A percentile compares a stretch with the other conserved stretches of the same genome.
phyloP scores from a whole-genome alignment of 2,329 filamentous ascomycete genomes.

The Aspergillus sergii region DNA sequence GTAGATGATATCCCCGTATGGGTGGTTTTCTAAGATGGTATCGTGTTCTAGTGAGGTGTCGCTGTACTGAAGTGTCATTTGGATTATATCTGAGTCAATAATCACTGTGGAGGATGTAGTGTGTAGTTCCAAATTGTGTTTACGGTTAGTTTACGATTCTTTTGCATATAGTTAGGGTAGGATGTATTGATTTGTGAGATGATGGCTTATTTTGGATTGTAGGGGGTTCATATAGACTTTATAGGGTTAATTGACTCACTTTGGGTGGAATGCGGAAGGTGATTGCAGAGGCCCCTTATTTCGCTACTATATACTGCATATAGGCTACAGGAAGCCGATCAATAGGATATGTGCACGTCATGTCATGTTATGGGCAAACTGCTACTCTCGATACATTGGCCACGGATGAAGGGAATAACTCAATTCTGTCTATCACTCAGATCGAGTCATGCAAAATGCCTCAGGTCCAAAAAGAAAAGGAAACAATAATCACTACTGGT shows the following conservation, averaged over 20 bases:
- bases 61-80: too few relatives aligned
- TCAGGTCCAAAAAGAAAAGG: constrained; percentile 2
- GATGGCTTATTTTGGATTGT: too few relatives aligned
- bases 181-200: too few relatives aligned
- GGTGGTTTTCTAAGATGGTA: too few relatives aligned
- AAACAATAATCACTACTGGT: constrained; percentile 4
- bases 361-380: not conserved
- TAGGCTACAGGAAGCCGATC: not conserved
- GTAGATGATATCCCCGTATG: too few relatives aligned
- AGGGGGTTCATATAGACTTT: not conserved
- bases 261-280: not conserved
- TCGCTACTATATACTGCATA: not conserved
- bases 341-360: not conserved
- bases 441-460: constrained; percentile 14
- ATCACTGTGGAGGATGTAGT: too few relatives aligned
- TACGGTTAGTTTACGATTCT: too few relatives aligned
- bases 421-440: constrained; percentile 17
- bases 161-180: too few relatives aligned
- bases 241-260: not conserved
- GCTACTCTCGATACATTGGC: not conserved
- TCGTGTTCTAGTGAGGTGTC: too few relatives aligned
- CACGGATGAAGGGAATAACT: constrained; percentile 4
- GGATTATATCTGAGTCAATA: too few relatives aligned
- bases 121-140: too few relatives aligned
- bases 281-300: too few relatives aligned